Percentiles rank a stretch among this genome's conserved stretches.
phyloP scores from a whole-genome alignment of 768 basidiomycete genomes.

The Leccinum sublutescens region DNA sequence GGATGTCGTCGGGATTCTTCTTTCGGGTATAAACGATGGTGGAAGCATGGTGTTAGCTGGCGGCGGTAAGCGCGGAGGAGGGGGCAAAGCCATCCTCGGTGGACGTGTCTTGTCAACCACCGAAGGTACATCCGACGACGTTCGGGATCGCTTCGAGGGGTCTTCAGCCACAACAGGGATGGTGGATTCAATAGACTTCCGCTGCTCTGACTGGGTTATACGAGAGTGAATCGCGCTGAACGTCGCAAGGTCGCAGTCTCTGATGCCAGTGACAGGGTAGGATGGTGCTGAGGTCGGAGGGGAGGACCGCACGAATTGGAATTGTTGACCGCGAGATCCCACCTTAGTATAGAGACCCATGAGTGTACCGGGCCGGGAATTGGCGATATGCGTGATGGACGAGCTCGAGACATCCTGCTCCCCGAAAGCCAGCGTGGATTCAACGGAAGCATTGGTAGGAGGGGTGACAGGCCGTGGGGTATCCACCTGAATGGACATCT shows the following conservation, averaged over 20 bases:
- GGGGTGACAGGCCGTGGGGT: constrained; percentile 37
- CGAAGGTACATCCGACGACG: constrained; percentile 54
- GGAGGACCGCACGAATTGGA: constrained; percentile 58
- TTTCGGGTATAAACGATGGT: constrained; percentile 73
- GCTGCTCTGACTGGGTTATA: constrained; percentile 55
- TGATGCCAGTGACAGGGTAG: constrained; percentile 40
- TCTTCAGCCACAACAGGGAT: constrained; percentile 53
- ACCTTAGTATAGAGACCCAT: constrained; percentile 52
- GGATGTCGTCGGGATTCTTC: constrained; percentile 45
- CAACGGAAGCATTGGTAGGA: constrained; percentile 26
- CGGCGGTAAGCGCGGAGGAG: constrained; percentile 74
- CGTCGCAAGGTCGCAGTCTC: constrained; percentile 48
- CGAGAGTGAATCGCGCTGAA: constrained; percentile 48
- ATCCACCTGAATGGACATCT: constrained; percentile 82
- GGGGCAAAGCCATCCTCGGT: constrained; percentile 81
- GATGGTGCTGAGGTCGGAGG: constrained; percentile 31
- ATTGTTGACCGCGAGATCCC: constrained; percentile 55
- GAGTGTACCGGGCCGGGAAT: constrained; percentile 32
- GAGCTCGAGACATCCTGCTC: constrained; percentile 28
- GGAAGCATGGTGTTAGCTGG: constrained; percentile 72
- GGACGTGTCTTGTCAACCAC: constrained; percentile 76
- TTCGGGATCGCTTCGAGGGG: constrained; percentile 52
- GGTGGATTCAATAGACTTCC: constrained; percentile 72
- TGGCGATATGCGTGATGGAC: constrained; percentile 35
- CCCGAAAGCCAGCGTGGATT: constrained; percentile 24